Base-by-base conservation (phyloP, 2,329 filamentous ascomycete genomes). In the Claviceps purpurea region DNA sequence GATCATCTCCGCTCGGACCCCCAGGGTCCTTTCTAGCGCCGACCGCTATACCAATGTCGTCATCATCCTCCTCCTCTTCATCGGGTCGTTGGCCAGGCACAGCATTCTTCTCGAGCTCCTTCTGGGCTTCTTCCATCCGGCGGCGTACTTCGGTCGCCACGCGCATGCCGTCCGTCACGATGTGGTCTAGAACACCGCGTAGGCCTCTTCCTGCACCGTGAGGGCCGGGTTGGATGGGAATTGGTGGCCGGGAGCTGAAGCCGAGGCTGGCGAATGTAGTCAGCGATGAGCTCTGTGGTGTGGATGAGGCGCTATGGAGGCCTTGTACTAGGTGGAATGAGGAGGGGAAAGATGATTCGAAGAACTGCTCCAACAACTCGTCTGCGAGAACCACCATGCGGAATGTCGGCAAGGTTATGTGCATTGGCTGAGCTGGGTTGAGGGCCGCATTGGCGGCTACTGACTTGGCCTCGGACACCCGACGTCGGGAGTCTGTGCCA, bases 361-460 rank as follows among this genome's bases (percentile, higher is more conserved):
- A 98, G 70, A 98, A 98, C 59, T 94, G 87, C 62, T 98, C 91
- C 5, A 98, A 79, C 1, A 94, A 78, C 66, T 98, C 93, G 63
- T 98, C 93, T 44, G 93, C 93, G 7, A 98, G 80, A 10, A 98
- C 87, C 3, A 98, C 89, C 93, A 98, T 98, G 58, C 93, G 85
- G 77, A 98, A 98, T 0, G 93, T 98, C 1, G 93, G 93, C 1
- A 98, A 77, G 1, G 93, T 97, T 62, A 98, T 96, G 65, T 96
- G 87, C 0, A 98, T 77, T 6, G 93, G 93, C 57, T 95, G 91
- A 26, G 89, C 84, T 2, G 93, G 93, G 64, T 98, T 90, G 4
- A 98, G 78, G 0, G 93, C 93, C 8, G 84, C 82, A 64, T 98
- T 98, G 47, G 89, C 89, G 20, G 85, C 79, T 64, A 89, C 83